Evolutionary conservation across 352 stramenopile genomes (phyloP), one percentile per base, ranked within the genome.

Genomic region (Pythium insidiosum): DNA sequence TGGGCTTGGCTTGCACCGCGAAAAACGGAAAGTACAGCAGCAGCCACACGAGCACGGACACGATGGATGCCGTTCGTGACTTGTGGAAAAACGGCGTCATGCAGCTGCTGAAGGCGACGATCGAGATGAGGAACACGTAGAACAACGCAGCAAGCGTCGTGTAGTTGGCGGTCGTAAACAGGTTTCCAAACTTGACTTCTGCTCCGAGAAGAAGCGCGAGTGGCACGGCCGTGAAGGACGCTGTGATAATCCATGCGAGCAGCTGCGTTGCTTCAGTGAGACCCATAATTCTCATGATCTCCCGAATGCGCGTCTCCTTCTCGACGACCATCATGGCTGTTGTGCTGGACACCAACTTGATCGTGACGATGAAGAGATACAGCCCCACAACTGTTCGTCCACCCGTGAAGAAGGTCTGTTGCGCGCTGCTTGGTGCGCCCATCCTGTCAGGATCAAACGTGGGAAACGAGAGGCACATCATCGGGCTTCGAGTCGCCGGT

Each of bases 271-370:
- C 30, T 38, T 80, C 69, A 1, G 64, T 72, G 1, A 86, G 50
- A 0, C 77, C 77, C 77, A 87, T 90, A 52, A 84, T 88, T 58
- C 75, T 79, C 74, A 90, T 88, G 19, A 84, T 61, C 35, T 88
- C 68, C 1, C 72, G 68, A 15, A 88, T 58, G 20, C 66, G 47
- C 20, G 64, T 80, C 44, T 86, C 74, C 42, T 90, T 90, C 31
- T 90, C 74, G n/a, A 83, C 72, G 10, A 90, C 71, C 58, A 90
- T 81, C 1, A 51, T 61, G 1, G 73, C 74, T 3, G 70, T 76
- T 7, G 63, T 78, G 6, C 68, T 72, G 4, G 73, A 78, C 35
- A 84, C 68, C 29, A 78, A 78, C 33, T 53, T 62, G 23, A 58
- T 41, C 15, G 55, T 58, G 29, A 49, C 57, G 47, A 66, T 29